A percentile compares a stretch with the other conserved stretches of the same genome.
These are phyloP conservation scores for Ganoderma meredithae DNA, from an alignment of 1,284 basidiomycete genomes.

Conservation along the genomic window DNA sequence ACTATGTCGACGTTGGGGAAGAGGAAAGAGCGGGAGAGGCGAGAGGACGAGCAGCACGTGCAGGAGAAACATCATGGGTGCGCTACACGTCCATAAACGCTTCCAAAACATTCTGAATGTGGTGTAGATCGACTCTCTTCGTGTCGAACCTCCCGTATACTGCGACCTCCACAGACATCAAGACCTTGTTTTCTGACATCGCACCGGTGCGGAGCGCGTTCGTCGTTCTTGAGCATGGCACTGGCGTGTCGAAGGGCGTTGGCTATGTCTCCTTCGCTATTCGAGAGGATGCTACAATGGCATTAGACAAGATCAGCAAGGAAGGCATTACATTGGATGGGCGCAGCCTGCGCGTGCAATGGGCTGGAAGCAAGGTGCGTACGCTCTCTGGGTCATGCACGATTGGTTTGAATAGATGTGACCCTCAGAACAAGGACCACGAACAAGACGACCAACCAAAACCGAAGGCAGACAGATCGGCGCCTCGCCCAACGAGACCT, in stretches of 20 bases:
- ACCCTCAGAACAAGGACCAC: conserved; percentile 43
- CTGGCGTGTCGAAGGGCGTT: conserved; percentile 93
- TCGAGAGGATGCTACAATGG: conserved; percentile 86
- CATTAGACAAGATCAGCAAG: conserved; percentile 66
- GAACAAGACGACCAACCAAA: conserved; percentile 36
- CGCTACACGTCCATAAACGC: conserved; percentile 14
- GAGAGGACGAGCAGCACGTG: conserved; percentile 46
- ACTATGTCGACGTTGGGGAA: conserved; percentile 53
- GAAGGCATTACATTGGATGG: conserved; percentile 68
- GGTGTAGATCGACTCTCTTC: conserved; percentile 71
- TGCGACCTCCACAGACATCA: conserved; percentile 89
- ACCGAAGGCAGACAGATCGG: conserved; percentile 47
- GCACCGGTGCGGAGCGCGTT: conserved; percentile 96
- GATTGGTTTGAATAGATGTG: not conserved
- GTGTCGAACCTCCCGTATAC: conserved; percentile 89
- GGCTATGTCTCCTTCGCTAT: conserved; percentile 96
- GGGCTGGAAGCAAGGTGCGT: conserved; percentile 82
- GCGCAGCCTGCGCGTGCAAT: conserved; percentile 76
- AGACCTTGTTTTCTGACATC: conserved; percentile 94
- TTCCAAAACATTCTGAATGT: not conserved
- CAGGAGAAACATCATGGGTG: conserved; percentile 47
- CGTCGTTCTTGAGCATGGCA: conserved; percentile 84
- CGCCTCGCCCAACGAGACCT: conserved; percentile 45
- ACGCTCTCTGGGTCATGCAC: not conserved
- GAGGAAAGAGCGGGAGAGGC: conserved; percentile 57